Evolutionary conservation across 495 filamentous ascomycete species (phyloP), one percentile per base, ranked within the genome.

Genomic region (Aspergillus hancockii): DNA sequence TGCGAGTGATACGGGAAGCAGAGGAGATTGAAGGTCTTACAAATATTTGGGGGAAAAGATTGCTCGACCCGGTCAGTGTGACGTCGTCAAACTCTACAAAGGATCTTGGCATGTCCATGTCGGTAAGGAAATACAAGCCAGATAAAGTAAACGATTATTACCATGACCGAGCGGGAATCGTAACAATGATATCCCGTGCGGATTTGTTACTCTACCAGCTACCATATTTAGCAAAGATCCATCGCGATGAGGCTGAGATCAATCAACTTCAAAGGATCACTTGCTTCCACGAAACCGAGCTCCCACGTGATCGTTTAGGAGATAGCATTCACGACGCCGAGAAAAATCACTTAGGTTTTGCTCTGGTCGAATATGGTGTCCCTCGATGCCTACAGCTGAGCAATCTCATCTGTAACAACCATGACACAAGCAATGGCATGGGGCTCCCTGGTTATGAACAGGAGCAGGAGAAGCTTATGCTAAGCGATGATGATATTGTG

Each of bases 401-500:
- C 4, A 14, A 55, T 46, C 32, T 16, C 12, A 45, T 3, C 9
- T 54, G 21, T 55, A 30, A 52, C 58, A 31, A 32, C 47, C 36
- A 52, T 58, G 28, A 32, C 47, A 62, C 43, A 54, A 55, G 38
- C 19, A 51, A 56, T 40, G 25, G 41, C 14, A 54, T 63, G 46
- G 63, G 58, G 16, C 32, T 63, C 55, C 63, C 63, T 22, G 13
- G 16, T 40, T 14, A 16, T 10, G 30, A 55, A 40, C 2, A 30
- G 13, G 46, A 51, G 45, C 73, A 78, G 45, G 74, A 87, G 71
- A 87, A 85, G 52, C 69, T 96, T 57, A 83, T 92, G 54, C 75
- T 98, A 45, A 92, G 88, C 66, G 93, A 98, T 69, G 94, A 98
- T 79, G 94, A 98, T 80, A 98, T 98, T 73, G 91, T 92, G 72